These are phyloP conservation scores for Fusarium citri DNA, from an alignment of 2,329 filamentous ascomycete species.

Conservation along the genomic window DNA sequence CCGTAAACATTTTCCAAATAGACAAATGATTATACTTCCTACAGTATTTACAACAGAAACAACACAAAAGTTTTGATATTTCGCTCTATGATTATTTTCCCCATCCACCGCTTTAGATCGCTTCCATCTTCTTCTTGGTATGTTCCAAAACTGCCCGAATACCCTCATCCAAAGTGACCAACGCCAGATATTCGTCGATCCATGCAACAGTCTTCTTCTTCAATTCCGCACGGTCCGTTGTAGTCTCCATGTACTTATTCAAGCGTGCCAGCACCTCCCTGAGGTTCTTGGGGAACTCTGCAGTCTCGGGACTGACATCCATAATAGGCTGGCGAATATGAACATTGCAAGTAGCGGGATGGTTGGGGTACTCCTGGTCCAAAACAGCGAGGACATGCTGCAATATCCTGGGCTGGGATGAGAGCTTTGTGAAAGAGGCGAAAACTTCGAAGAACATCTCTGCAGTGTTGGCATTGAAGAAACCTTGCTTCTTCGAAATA, in stretches of 20 bases:
- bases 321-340: slow-evolving; percentile 77
- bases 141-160: slow-evolving; percentile 67
- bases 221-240: slow-evolving; percentile 60
- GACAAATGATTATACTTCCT: not conserved
- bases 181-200: slow-evolving; percentile 64
- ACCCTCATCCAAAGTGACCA: slow-evolving; percentile 65
- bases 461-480: slow-evolving; percentile 73
- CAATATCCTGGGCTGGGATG: slow-evolving; percentile 73
- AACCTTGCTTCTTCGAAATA: slow-evolving; percentile 81
- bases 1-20: not conserved
- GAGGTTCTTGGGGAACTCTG: slow-evolving; percentile 79
- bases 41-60: not conserved
- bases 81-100: slow-evolving; percentile 1
- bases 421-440: slow-evolving; percentile 73
- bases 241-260: slow-evolving; percentile 60
- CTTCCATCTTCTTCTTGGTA: slow-evolving; percentile 54
- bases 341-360: slow-evolving; percentile 75
- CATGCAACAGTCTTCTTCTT: slow-evolving; percentile 63
- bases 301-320: slow-evolving; percentile 70
- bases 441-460: slow-evolving; percentile 86
- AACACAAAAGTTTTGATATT: not conserved
- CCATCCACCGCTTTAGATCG: slow-evolving; percentile 6
- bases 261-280: slow-evolving; percentile 73
- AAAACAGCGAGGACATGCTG: slow-evolving; percentile 79
- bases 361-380: slow-evolving; percentile 67